Evolutionary conservation across 2,329 filamentous ascomycete species (phyloP), one percentile per base, ranked within the genome.

Genomic region (Cercospora janseana): DNA sequence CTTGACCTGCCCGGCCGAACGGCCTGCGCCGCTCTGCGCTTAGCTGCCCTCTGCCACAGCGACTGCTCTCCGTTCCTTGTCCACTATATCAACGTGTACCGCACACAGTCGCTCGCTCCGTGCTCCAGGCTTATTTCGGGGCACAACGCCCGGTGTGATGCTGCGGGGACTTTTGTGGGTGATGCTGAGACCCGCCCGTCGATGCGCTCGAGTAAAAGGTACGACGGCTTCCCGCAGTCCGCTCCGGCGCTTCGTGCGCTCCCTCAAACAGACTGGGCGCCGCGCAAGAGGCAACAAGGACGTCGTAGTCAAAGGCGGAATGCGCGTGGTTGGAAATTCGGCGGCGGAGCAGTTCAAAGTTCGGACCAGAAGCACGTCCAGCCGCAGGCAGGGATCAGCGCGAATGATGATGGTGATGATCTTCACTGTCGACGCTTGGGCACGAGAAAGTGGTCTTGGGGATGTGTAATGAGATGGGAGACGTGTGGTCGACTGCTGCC

Each of bases 11-110:
- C 35, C 29, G 35, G 49, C 35, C 42, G 41, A 27, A 54, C 53
- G 52, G 53, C 50, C 37, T 23, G 46, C 53, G 56, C 56, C 56
- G 56, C 43, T 49, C 37, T 50, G 43, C 23, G 49, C 49, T 24
- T 18, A 10, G 24, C 26, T 43, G 27, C 21, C 13, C 45, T 54
- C 49, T 50, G 51, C 52, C 52, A 57, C 54, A 29, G 45, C 52
- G 53, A 40, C 49, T 44, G 18, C 32, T 28, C 16, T 18, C 41
- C 18, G n/a, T n/a, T n/a, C n/a, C n/a, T n/a, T n/a, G n/a, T n/a
- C n/a, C n/a, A n/a, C n/a, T n/a, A n/a, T n/a, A n/a, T n/a, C n/a
- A n/a, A n/a, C n/a, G n/a, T n/a, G n/a, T n/a, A n/a, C n/a, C n/a
- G n/a, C n/a, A n/a, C n/a, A n/a, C n/a, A n/a, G n/a, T n/a, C n/a